Evolutionary conservation across 371 early-diverging fungal species (phyloP), one percentile per base, ranked within the genome.

Genomic region (Umbelopsis sp.): DNA sequence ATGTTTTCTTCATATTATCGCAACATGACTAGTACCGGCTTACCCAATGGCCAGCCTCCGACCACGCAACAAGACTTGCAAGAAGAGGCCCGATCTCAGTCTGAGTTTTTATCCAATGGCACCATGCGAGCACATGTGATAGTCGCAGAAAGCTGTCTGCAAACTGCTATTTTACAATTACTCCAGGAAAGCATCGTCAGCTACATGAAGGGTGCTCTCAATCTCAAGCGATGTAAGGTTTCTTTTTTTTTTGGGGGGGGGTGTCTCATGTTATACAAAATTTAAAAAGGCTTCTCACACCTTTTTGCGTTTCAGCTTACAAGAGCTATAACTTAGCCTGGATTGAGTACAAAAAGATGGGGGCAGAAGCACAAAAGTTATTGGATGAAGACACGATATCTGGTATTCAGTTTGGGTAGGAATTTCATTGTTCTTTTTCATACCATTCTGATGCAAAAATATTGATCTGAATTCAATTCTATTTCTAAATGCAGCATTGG

Each of bases 181-280:
- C 65, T 79, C n/a, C 80, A 79, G 50, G 82, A 82, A 51, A 79
- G 78, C 38, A 71, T 79, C 12, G 70, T 78, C 67, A 76, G 78
- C 37, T 82, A 79, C 63, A 72, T 79, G 20, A 82, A 79, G 64
- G 82, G 79, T 7, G 82, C 75, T 8, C 48, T 82, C 35, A 82
- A 82, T 66, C 53, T 82, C 48, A 72, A 78, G 46, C 72, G 74
- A 72, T 79, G 82, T 82, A 73, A 25, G 38, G 32, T 29, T 38
- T 16, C 12, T 22, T 20, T n/a, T n/a, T n/a, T n/a, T n/a, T n/a
- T n/a, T n/a, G n/a, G n/a, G n/a, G n/a, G n/a, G n/a, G n/a, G 35
- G 9, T 11, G 4, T 3, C 25, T 35, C 14, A 29, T 29, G 29
- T 4, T 4, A 29, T 3, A 29, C 29, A 29, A 29, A 29, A 29